These are phyloP conservation scores for Triticum aestivum DNA, from an alignment of 176 grass and related monocot species.

Conservation along the genomic window IWGSC_CS_RefSeq_v2.1 NC_057803.1:553881306-553881805, in stretches of 20 bases:
- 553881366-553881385: constrained; percentile 79
- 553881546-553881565: too few species aligned
- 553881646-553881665: too few species aligned
- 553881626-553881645: too few species aligned
- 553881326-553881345: neutral
- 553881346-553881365: constrained; percentile 69
- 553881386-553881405: constrained; percentile 86
- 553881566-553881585: too few species aligned
- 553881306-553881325: neutral
- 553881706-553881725: neutral
- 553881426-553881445: constrained; percentile 91
- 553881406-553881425: constrained; percentile 87
- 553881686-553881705: too few species aligned
- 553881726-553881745: neutral
- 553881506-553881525: too few species aligned
- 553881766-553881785: constrained; percentile 34
- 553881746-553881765: neutral
- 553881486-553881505: too few species aligned
- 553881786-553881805: constrained; percentile 46
- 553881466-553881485: too few species aligned
- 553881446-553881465: constrained; percentile 66
- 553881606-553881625: too few species aligned
- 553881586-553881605: too few species aligned
- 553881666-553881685: too few species aligned
- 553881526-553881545: too few species aligned